phyloP scores from a whole-genome alignment of 192 early-diverging fungal genomes.

The Umbelopsis vinacea region DNA sequence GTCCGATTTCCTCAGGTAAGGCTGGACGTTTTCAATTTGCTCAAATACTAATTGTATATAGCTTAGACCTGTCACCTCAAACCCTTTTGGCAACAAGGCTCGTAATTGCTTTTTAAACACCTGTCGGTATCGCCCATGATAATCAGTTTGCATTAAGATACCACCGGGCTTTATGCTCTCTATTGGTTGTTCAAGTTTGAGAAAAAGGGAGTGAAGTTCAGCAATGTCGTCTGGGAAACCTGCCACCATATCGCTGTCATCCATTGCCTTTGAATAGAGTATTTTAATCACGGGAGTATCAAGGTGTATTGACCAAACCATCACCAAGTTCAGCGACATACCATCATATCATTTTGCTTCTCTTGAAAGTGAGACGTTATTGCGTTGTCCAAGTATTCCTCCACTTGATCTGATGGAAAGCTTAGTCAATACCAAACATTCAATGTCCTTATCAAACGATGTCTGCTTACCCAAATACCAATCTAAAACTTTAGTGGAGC shows the following conservation, averaged over 20 bases:
- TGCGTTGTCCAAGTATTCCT: neutral
- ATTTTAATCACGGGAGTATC: too few species aligned
- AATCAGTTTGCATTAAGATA: neutral
- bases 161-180: conserved; percentile 14
- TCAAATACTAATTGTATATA: conserved; percentile 9
- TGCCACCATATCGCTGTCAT: neutral
- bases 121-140: neutral
- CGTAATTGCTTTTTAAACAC: neutral
- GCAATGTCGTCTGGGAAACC: neutral
- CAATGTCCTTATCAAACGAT: neutral
- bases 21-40: neutral
- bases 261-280: too few species aligned
- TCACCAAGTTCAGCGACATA: neutral
- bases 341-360: neutral
- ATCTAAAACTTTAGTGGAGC: conserved; percentile 4
- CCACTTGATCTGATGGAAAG: neutral
- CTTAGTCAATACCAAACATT: neutral
- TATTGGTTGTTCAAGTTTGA: conserved; percentile 13
- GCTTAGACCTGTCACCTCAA: neutral
- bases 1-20: neutral
- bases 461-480: neutral
- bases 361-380: neutral
- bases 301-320: neutral
- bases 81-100: neutral
- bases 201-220: neutral